Base-by-base conservation (phyloP, 176 grass and related monocot genomes). In the Bonia amplexicaulis region DNA sequence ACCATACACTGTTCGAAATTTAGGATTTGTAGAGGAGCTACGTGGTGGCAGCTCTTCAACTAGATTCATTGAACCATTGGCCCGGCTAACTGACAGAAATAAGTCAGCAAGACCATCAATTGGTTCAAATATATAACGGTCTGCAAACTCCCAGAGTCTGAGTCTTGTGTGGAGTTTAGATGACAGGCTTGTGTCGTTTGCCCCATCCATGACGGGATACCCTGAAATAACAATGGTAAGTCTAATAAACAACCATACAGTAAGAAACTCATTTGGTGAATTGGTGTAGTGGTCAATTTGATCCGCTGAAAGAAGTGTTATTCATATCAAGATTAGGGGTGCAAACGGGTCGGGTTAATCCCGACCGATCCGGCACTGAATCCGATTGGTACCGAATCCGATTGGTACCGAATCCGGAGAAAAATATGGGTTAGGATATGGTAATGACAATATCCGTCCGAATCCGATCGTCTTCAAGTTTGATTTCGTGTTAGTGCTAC, bases 101-200 rank as follows among this genome's bases (percentile, higher is more conserved):
- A 92, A 85, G 84, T 99, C 91, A 86, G 93, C 68, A 80, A 90
- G 72, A 84, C 88, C 90, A 92, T 99, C 96, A 76, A 91, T 22
- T 12, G 93, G 91, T 48, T 97, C 94, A 86, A 97, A 87, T 22
- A 97, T 29, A 44, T 94, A 98, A 26, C 86, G 63, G 19, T 98
- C 91, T 70, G 89, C 41, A 77, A 93, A 94, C 78, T 98, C 93
- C 96, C 91, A 98, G 9, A 95, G 83, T 51, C 93, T 90, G 31
- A 98, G 87, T 72, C 77, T 91, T 48, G 93, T 90, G 79, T 95
- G 87, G 66, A 98, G 93, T 75, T 92, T 98, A 63, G 84, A 60
- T 48, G 85, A 74, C 26, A 23, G 51, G 31, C 23, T 85, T 77
- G 70, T 16, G 11, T 69, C 89, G 71, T 86, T 84, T 55, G 57